Percentiles rank a stretch among this genome's conserved stretches.
These are phyloP conservation scores for Panellus pusillus DNA, from an alignment of 768 basidiomycete genomes.

Conservation along the genomic window DNA sequence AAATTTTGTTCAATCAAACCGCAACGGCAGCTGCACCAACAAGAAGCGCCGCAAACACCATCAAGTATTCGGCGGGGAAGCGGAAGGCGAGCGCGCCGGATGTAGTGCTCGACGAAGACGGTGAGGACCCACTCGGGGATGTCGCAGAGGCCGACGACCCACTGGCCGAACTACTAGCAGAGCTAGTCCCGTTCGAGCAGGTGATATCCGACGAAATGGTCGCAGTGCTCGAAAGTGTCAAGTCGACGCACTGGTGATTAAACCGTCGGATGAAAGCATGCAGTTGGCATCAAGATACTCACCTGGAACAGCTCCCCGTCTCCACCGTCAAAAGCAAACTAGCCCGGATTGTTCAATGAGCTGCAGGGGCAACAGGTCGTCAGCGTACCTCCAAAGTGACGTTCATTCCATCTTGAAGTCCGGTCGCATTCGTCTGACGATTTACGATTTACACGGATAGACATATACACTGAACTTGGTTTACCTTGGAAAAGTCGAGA, in stretches of 20 bases:
- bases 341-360: neutral
- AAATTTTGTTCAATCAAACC: neutral
- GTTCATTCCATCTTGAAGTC: conserved; percentile 60
- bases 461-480: too few relatives aligned
- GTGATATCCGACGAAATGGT: conserved; percentile 46
- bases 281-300: conserved; percentile 10
- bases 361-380: neutral
- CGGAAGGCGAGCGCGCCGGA: neutral
- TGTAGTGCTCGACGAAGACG: neutral
- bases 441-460: too few relatives aligned
- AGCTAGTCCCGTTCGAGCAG: conserved; percentile 35
- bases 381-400: conserved; percentile 62
- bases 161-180: conserved; percentile 20
- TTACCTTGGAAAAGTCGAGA: conserved; percentile 49
- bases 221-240: conserved; percentile 57
- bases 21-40: conserved; percentile 4
- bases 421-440: conserved; percentile 41
- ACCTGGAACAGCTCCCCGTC: conserved; percentile 76
- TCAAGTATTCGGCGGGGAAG: neutral
- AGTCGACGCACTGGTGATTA: conserved; percentile 69
- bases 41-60: neutral
- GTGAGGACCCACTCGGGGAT: neutral
- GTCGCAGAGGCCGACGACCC: neutral
- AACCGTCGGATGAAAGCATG: neutral
- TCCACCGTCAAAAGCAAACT: conserved; percentile 65